Conservation (phyloP, 2,329 filamentous ascomycete species). For the Neonectria sp. region DNA sequence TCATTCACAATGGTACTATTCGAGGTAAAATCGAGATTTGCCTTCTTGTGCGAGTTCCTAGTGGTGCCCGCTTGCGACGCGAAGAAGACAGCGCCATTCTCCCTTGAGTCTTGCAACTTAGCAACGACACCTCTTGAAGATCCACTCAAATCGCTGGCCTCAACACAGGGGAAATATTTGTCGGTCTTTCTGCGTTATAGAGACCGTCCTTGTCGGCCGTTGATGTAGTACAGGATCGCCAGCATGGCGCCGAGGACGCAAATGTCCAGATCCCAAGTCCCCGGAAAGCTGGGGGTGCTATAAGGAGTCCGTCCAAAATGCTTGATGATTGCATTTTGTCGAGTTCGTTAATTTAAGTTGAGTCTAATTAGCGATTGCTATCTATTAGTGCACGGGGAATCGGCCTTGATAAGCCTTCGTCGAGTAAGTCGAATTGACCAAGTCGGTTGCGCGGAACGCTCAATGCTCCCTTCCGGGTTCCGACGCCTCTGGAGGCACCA, state of each 20-base stretch:
- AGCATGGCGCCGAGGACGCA: slow-evolving; percentile 2
- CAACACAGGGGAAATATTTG: no score
- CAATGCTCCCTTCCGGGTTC: not conserved
- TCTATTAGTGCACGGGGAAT: slow-evolving; percentile 15
- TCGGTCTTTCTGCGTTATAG: no score
- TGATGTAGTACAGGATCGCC: slow-evolving; percentile 7
- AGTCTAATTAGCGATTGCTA: not conserved
- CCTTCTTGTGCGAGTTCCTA: no score
- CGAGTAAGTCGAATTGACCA: slow-evolving; percentile 8
- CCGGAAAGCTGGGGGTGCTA: slow-evolving; percentile 2
- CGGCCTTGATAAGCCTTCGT: slow-evolving; percentile 7
- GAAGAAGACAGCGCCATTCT: no score
- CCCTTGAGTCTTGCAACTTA: slow-evolving; percentile 78
- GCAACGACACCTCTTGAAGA: slow-evolving; percentile 86
- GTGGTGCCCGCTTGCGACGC: no score
- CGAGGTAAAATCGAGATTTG: no score
- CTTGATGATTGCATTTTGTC: slow-evolving; percentile 4
- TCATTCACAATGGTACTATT: no score
- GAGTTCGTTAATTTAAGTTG: not conserved
- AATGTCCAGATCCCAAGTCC: slow-evolving; percentile 17
- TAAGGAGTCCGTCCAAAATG: not conserved
- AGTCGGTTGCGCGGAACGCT: slow-evolving; percentile 13
- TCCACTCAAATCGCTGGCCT: no score
- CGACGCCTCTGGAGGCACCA: slow-evolving; percentile 1
- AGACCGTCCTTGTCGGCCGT: slow-evolving; percentile 70